A percentile compares a stretch with the other conserved stretches of the same genome.
These are phyloP conservation scores for Carex pumila DNA, from an alignment of 176 grass and related monocot genomes.

Conservation along the genomic window DNA sequence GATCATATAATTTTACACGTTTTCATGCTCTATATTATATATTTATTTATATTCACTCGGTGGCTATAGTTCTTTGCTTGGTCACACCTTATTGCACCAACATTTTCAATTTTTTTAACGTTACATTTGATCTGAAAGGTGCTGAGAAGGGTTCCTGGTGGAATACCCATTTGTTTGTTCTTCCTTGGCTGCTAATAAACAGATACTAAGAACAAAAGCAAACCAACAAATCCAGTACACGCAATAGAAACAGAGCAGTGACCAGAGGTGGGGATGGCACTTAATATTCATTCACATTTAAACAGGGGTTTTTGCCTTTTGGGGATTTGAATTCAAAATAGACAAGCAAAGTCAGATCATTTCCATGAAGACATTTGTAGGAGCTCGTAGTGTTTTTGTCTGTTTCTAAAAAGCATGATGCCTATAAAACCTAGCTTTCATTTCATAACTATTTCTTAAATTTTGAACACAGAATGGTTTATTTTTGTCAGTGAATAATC, in stretches of 20 bases:
- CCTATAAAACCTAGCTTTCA: neutral
- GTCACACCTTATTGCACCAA: neutral
- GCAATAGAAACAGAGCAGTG: constrained; percentile 21
- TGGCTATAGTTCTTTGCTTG: neutral
- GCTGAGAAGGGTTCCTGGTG: neutral
- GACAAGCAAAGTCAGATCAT: constrained; percentile 4
- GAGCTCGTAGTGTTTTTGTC: neutral
- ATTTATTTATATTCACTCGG: too few species aligned
- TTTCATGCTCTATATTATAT: too few species aligned
- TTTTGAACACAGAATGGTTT: neutral
- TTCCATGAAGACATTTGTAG: neutral
- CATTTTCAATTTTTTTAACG: neutral
- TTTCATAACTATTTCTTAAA: neutral
- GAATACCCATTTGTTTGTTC: constrained; percentile 2
- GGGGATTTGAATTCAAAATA: constrained; percentile 3
- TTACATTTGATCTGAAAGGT: neutral
- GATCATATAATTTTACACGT: too few species aligned
- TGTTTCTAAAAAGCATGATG: neutral
- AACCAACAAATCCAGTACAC: constrained; percentile 19
- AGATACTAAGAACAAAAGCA: constrained; percentile 25
- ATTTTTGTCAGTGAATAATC: neutral
- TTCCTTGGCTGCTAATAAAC: constrained; percentile 11
- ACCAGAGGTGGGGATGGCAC: neutral
- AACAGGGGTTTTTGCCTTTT: neutral
- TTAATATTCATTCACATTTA: neutral